Conservation (phyloP, 305 asterid species). For the Fraxinus xanthoxyloides region DNA sequence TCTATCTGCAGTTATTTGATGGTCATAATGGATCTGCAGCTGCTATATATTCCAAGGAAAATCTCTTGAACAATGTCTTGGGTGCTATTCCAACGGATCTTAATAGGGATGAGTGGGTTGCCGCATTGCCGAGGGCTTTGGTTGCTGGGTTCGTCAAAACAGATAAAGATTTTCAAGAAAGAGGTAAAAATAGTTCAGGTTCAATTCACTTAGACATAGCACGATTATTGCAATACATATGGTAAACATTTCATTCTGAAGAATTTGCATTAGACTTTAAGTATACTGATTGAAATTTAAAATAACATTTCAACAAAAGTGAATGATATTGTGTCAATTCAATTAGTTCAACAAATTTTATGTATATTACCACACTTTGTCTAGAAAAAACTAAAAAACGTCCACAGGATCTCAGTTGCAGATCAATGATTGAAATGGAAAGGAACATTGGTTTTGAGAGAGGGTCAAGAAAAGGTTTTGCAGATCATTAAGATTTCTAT, state of each 20-base stretch:
- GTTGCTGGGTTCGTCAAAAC: slow-evolving; percentile 96
- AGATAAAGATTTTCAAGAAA: slow-evolving; percentile 89
- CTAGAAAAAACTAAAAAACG: neutral
- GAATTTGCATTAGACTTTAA: neutral
- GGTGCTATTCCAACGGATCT: slow-evolving; percentile 81
- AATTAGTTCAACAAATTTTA: neutral
- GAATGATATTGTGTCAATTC: neutral
- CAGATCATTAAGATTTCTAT: neutral
- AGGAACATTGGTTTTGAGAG: slow-evolving; percentile 5
- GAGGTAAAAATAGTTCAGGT: slow-evolving; percentile 44
- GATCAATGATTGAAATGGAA: slow-evolving; percentile 5
- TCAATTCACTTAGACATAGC: neutral
- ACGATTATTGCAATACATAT: neutral
- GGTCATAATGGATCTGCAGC: slow-evolving; percentile 99
- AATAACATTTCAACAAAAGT: neutral
- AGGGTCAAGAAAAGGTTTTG: neutral
- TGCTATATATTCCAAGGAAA: slow-evolving; percentile 86
- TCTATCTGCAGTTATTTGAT: slow-evolving; percentile 71
- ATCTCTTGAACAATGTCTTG: slow-evolving; percentile 76
- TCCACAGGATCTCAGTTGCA: neutral
- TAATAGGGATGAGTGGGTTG: slow-evolving; percentile 81
- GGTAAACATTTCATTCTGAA: neutral
- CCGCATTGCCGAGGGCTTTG: slow-evolving; percentile 89
- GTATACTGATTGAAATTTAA: neutral
- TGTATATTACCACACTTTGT: neutral